These are phyloP conservation scores for Straminergon stramineum DNA, from an alignment of 225 moss, liverwort and hornwort genomes.

Conservation along the genomic window DNA sequence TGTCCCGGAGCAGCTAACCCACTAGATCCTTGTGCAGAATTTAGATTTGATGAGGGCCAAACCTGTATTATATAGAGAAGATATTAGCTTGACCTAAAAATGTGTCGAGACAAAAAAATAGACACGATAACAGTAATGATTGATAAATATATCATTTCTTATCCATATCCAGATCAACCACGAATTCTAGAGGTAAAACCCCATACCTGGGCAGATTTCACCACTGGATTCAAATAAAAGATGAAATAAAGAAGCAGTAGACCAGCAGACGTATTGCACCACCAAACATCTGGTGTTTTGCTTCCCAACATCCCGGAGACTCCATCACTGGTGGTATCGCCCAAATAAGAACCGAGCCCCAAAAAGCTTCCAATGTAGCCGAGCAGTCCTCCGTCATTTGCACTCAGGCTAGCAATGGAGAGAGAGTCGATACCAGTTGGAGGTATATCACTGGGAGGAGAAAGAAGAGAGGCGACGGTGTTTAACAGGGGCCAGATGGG, in stretches of 20 bases:
- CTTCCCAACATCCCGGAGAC: slow-evolving; percentile 19
- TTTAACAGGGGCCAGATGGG: slow-evolving; percentile 70
- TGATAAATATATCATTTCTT: background rate
- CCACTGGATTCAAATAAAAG: slow-evolving; percentile 71
- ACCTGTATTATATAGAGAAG: slow-evolving; percentile 20
- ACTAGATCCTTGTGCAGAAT: slow-evolving; percentile 29
- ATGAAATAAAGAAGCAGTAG: slow-evolving; percentile 78
- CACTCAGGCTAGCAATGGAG: slow-evolving; percentile 18
- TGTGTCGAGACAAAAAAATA: background rate
- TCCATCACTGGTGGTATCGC: slow-evolving; percentile 30
- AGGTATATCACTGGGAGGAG: slow-evolving; percentile 20
- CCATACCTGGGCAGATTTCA: slow-evolving; percentile 66
- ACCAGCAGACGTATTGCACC: slow-evolving; percentile 83
- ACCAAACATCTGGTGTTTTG: slow-evolving; percentile 43
- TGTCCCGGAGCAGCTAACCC: slow-evolving; percentile 43
- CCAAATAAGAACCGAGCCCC: slow-evolving; percentile 37
- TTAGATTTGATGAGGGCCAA: slow-evolving; percentile 72
- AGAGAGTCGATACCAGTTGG: slow-evolving; percentile 23
- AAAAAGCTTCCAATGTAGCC: slow-evolving; percentile 68
- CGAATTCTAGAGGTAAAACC: background rate
- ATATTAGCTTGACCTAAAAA: background rate
- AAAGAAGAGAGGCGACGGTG: slow-evolving; percentile 66
- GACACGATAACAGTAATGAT: background rate
- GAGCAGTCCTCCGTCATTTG: slow-evolving; percentile 56
- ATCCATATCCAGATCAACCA: background rate